Evolutionary conservation across 164 flowering plant genomes (phyloP), one percentile per base, ranked within the genome.

Genomic region (Stephania japonica): DNA sequence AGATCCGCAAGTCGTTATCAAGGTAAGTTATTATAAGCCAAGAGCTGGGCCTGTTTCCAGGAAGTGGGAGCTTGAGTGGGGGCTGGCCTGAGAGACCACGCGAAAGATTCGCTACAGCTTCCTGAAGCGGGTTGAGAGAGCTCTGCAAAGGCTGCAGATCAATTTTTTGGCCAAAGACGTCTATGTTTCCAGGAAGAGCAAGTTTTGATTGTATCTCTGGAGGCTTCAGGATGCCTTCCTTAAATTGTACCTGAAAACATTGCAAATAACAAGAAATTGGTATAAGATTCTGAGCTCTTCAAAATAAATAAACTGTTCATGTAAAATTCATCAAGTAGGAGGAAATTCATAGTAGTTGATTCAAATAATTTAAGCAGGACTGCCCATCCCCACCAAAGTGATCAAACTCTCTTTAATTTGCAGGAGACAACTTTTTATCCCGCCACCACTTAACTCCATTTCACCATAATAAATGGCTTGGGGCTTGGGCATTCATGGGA

Each of bases 1-100:
- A 89, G 43, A 95, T 95, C 23, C 97, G 84, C 32, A 93, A 69
- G 77, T 95, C 98, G 65, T 88, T 75, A 61, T 95, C 98, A 21
- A 95, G 94, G 82, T 89, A 95, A 18, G 97, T 90, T 8, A 73
- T 89, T 16, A 95, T 78, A 68, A 95, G 94, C 92, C 94, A 95
- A 23, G 99, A 95, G 21, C 73, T 77, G 50, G 85, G 13, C 76
- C 96, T 79, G 1, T 90, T 85, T 6, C 94, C 94, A 7, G 97
- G 97, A 77, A 95, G 88, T 21, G 92, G 90, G 65, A 91, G 56
- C 78, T 81, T 91, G 7, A 95, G 83, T 50, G 98, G 92, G 16
- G 92, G 89, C 83, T 88, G 96, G 44, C 97, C 94, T 1, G 98
- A 93, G 26, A 95, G 79, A 56, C 80, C 74, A 24, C 92, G 87